These are phyloP conservation scores for Saccharomyces hybrid DNA, from an alignment of 1,139 yeast species.

Conservation along the genomic window DNA sequence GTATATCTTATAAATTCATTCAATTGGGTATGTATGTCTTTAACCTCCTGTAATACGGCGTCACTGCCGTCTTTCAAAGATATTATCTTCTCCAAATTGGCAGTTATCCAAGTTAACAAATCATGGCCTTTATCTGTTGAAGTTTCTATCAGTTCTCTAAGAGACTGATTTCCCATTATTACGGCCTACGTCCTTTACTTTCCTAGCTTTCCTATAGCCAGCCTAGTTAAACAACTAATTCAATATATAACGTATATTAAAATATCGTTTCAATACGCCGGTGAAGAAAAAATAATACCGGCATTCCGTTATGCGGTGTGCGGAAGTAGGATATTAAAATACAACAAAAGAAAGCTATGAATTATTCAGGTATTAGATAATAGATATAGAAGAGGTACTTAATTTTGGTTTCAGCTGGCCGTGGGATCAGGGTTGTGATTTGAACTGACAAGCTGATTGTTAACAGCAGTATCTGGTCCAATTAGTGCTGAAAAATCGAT, in stretches of 20 bases:
- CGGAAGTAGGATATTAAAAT: not conserved
- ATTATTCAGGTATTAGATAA: not conserved
- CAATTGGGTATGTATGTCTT: conserved; percentile 10
- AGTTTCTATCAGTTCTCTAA: not conserved
- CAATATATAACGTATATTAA: not conserved
- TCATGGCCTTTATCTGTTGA: conserved; percentile 15
- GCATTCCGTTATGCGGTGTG: not conserved
- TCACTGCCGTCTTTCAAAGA: conserved; percentile 4
- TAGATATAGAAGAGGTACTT: not conserved
- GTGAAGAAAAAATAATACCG: not conserved
- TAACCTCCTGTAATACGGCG: conserved; percentile 4
- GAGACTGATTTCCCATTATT: not conserved
- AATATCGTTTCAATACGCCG: not conserved
- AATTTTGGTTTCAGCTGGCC: not conserved
- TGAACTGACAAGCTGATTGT: not conserved
- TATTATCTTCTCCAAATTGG: conserved; percentile 11
- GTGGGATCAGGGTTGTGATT: not conserved
- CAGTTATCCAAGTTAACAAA: conserved; percentile 18
- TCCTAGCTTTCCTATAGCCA: not conserved
- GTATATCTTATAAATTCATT: conserved; percentile 11
- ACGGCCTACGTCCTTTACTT: not conserved
- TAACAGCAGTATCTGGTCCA: not conserved
- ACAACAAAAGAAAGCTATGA: not conserved
- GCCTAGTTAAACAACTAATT: not conserved
- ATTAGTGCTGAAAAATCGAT: not conserved